Percentiles rank a stretch among this genome's conserved stretches.
Evolutionary conservation across 2,329 filamentous ascomycete genomes (phyloP).

Genomic region (Graphiopsis chlorocephala): DNA sequence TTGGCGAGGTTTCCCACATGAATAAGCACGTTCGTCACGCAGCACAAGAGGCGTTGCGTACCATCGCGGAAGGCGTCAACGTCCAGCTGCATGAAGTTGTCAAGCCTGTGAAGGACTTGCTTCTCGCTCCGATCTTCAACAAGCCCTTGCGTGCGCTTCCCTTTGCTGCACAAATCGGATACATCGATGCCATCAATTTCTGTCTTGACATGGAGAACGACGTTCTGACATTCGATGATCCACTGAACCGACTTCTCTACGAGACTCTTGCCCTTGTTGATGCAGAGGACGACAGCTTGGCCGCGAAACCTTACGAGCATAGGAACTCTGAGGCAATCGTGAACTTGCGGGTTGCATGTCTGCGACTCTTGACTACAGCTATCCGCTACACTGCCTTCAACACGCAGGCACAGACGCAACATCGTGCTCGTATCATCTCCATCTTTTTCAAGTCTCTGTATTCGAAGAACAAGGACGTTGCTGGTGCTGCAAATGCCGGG

Average conservation of each 20-base stretch:
- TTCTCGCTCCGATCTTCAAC: slow-evolving; percentile 88
- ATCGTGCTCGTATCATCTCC: slow-evolving; percentile 67
- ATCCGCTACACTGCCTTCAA: slow-evolving; percentile 92
- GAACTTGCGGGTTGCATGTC: slow-evolving; percentile 85
- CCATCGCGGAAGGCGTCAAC: slow-evolving; percentile 73
- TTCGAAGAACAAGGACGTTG: slow-evolving; percentile 85
- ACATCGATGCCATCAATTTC: slow-evolving; percentile 96
- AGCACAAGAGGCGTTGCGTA: slow-evolving; percentile 74
- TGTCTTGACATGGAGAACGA: slow-evolving; percentile 85
- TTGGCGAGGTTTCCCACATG: slow-evolving; percentile 89
- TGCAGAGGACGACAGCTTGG: slow-evolving; percentile 87
- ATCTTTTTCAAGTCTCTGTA: slow-evolving; percentile 99
- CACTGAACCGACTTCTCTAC: slow-evolving; percentile 83
- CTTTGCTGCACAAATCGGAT: slow-evolving; percentile 93
- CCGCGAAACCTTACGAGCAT: slow-evolving; percentile 89
- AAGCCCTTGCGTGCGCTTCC: slow-evolving; percentile 91
- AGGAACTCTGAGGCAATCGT: slow-evolving; percentile 95
- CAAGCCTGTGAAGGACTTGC: slow-evolving; percentile 81
- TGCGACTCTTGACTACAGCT: slow-evolving; percentile 86
- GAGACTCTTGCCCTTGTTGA: slow-evolving; percentile 93
- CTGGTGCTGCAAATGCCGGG: slow-evolving; percentile 88
- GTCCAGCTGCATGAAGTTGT: slow-evolving; percentile 85
- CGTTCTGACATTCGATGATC: slow-evolving; percentile 88
- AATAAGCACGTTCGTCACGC: slow-evolving; percentile 91
- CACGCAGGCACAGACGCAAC: slow-evolving; percentile 55